Evolutionary conservation across 495 filamentous ascomycete species (phyloP).

Genomic region (Neurospora sp.): DNA sequence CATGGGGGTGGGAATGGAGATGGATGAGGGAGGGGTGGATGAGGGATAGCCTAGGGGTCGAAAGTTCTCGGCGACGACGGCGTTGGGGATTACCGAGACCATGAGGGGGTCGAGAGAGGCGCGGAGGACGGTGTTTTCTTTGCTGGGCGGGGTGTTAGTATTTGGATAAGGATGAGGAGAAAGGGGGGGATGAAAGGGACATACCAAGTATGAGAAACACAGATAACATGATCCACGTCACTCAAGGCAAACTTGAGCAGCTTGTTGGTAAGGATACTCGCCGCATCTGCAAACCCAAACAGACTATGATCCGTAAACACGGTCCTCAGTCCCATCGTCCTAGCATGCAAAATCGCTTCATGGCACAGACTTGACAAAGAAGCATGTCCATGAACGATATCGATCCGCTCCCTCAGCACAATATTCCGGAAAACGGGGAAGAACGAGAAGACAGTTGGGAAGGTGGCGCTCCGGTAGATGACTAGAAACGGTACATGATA

Average conservation of each 20-base stretch:
- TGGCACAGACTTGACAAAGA: slow-evolving; percentile 87
- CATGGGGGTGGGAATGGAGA: slow-evolving; percentile 11
- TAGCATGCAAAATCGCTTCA: slow-evolving; percentile 87
- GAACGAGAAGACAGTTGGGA: slow-evolving; percentile 96
- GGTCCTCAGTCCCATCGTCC: slow-evolving; percentile 91
- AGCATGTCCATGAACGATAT: slow-evolving; percentile 95
- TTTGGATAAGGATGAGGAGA: background rate
- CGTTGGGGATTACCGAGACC: slow-evolving; percentile 96
- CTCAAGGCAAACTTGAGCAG: slow-evolving; percentile 90
- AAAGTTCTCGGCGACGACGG: slow-evolving; percentile 94
- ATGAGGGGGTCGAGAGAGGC: slow-evolving; percentile 91
- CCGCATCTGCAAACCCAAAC: slow-evolving; percentile 95
- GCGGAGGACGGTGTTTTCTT: slow-evolving; percentile 94
- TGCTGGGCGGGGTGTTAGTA: slow-evolving; percentile 41
- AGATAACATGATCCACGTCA: slow-evolving; percentile 96
- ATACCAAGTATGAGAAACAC: slow-evolving; percentile 95
- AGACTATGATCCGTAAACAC: slow-evolving; percentile 98
- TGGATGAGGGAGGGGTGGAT: slow-evolving; percentile 21
- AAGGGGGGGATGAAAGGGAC: slow-evolving; percentile 4
- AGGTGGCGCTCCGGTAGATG: slow-evolving; percentile 88
- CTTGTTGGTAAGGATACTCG: slow-evolving; percentile 93
- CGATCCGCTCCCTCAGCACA: slow-evolving; percentile 80
- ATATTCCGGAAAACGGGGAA: slow-evolving; percentile 97
- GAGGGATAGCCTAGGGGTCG: slow-evolving; percentile 47
- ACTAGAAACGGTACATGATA: slow-evolving; percentile 95